Evolutionary conservation across 306 rosid species (phyloP).

Genomic region (Quercus robur): DNA sequence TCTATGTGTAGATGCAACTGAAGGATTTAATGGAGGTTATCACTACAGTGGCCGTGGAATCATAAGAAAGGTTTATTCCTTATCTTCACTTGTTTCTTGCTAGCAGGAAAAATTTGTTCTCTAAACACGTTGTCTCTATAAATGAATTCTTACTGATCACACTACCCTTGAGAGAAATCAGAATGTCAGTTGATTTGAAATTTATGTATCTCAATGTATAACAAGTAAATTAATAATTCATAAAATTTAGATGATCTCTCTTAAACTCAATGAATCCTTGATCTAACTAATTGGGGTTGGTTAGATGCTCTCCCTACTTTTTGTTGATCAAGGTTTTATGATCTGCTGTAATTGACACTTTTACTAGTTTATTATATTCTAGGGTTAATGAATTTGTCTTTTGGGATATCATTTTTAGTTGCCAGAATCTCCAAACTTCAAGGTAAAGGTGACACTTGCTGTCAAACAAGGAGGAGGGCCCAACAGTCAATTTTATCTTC

Average conservation of each 20-base stretch:
- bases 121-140: neutral
- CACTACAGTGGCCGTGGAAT: conserved; percentile 49
- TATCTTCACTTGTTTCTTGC: neutral
- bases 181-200: neutral
- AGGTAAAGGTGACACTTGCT: conserved; percentile 40
- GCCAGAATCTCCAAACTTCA: conserved; percentile 52
- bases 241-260: neutral
- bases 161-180: neutral
- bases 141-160: neutral
- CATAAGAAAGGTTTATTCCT: conserved; percentile 40
- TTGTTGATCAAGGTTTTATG: neutral
- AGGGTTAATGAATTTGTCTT: neutral
- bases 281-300: neutral
- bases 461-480: conserved; percentile 45
- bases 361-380: neutral
- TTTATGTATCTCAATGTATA: neutral
- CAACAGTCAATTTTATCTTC: conserved; percentile 44
- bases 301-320: neutral
- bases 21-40: conserved; percentile 54
- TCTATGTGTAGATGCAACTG: conserved; percentile 47
- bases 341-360: neutral
- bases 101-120: neutral
- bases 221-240: neutral
- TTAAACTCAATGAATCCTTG: neutral
- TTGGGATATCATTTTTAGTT: conserved; percentile 16